Percentiles rank a stretch among this genome's conserved stretches.
Conservation (phyloP, 371 early-diverging fungal species). For the Mucor circinelloides region DNA sequence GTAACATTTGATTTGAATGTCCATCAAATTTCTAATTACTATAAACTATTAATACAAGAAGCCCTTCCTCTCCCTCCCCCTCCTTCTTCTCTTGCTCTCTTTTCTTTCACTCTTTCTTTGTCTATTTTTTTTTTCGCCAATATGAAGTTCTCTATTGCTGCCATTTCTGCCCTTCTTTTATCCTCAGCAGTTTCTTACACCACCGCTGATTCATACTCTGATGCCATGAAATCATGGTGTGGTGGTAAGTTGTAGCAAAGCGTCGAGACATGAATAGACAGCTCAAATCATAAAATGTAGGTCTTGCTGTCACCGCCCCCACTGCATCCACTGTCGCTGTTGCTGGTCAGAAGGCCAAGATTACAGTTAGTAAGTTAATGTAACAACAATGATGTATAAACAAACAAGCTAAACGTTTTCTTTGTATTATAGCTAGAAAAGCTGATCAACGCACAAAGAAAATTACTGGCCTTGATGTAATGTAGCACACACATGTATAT, state of each 20-base stretch:
- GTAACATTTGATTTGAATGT: constrained; percentile 7
- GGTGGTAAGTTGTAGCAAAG: constrained; percentile 23
- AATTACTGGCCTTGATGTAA: constrained; percentile 52
- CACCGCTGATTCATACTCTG: constrained; percentile 46
- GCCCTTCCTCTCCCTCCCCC: too few relatives aligned
- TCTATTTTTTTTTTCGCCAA: neutral
- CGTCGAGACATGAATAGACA: neutral
- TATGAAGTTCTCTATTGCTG: constrained; percentile 54
- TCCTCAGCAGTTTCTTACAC: constrained; percentile 32
- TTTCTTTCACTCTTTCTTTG: neutral
- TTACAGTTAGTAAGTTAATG: constrained; percentile 33
- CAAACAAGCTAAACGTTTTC: neutral
- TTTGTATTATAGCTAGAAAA: constrained; percentile 23
- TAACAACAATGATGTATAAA: neutral
- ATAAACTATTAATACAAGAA: neutral
- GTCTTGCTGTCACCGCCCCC: constrained; percentile 29
- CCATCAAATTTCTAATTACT: neutral
- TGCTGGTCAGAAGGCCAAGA: constrained; percentile 35
- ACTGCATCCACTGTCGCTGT: constrained; percentile 22
- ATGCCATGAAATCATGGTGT: constrained; percentile 50
- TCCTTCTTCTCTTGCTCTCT: neutral
- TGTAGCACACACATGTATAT: constrained; percentile 5
- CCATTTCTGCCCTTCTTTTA: constrained; percentile 41
- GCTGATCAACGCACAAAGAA: constrained; percentile 36
- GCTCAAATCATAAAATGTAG: constrained; percentile 6